Evolutionary conservation across 2,329 filamentous ascomycete species (phyloP).

Genomic region (Hawksworthiomyces lignivorus): DNA sequence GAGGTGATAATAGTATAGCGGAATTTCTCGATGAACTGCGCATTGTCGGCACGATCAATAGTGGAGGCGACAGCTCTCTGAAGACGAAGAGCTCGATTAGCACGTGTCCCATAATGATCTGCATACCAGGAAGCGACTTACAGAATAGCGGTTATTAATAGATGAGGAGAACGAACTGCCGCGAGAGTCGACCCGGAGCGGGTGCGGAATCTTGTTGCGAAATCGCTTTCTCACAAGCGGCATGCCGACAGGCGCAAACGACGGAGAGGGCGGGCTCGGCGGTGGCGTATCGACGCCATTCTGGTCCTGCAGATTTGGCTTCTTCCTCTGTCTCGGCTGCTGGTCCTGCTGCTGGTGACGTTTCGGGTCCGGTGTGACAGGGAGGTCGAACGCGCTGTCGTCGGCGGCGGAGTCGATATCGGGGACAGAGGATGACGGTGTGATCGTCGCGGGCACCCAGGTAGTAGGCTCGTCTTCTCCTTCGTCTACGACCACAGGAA

Average conservation of each 20-base stretch:
- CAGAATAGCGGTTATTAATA: slow-evolving; percentile 43
- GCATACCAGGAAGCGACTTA: slow-evolving; percentile 33
- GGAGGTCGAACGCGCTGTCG: slow-evolving; percentile 6
- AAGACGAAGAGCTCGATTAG: not conserved
- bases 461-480: slow-evolving; percentile 39
- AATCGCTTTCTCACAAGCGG: slow-evolving; percentile 48
- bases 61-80: slow-evolving; percentile 64
- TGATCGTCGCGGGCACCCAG: slow-evolving; percentile 37
- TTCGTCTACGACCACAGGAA: slow-evolving; percentile 32
- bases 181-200: slow-evolving; percentile 34
- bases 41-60: slow-evolving; percentile 70
- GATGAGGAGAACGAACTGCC: slow-evolving; percentile 35
- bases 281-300: slow-evolving; percentile 33
- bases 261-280: slow-evolving; percentile 35
- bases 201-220: slow-evolving; percentile 37
- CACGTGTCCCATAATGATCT: too few species aligned
- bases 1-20: slow-evolving; percentile 90
- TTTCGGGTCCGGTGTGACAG: slow-evolving; percentile 10
- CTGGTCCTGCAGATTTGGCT: slow-evolving; percentile 4
- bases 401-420: slow-evolving; percentile 17
- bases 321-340: slow-evolving; percentile 3
- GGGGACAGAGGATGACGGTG: slow-evolving; percentile 1
- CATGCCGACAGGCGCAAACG: slow-evolving; percentile 50
- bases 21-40: slow-evolving; percentile 84
- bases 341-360: slow-evolving; percentile 3